Percentiles rank a stretch among this genome's conserved stretches.
Conservation (phyloP, 2,329 filamentous ascomycete genomes). For the Sporothrix brasiliensis region DNA sequence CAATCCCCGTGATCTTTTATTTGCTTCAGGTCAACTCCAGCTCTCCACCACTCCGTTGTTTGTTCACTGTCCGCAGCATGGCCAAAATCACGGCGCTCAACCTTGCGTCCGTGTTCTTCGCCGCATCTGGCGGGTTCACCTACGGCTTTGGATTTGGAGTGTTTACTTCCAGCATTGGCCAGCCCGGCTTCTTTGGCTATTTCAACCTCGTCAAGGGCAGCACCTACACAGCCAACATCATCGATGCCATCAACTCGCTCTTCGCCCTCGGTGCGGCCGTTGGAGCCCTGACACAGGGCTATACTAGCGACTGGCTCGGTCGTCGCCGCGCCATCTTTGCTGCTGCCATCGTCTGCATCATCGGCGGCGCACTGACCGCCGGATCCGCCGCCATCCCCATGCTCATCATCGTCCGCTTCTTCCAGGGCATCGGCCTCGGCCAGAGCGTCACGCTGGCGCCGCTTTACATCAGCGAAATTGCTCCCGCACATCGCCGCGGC, state of each 20-base stretch:
- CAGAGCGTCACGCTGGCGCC: constrained; percentile 31
- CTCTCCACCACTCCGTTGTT: no score
- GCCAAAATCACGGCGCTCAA: constrained; percentile 26
- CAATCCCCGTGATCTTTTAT: no score
- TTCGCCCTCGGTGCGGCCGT: constrained; percentile 32
- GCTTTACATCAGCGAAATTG: constrained; percentile 33
- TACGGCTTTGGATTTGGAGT: constrained; percentile 29
- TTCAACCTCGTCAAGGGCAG: constrained; percentile 30
- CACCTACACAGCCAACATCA: constrained; percentile 25
- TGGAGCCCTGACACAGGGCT: constrained; percentile 32
- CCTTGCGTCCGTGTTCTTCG: constrained; percentile 25
- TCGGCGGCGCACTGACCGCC: constrained; percentile 33
- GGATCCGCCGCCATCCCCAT: constrained; percentile 32
- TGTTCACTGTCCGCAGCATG: neutral
- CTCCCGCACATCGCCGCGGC: constrained; percentile 31
- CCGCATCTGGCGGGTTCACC: constrained; percentile 25
- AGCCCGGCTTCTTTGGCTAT: constrained; percentile 27
- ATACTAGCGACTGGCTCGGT: constrained; percentile 31
- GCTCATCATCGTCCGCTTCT: constrained; percentile 31
- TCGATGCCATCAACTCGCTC: constrained; percentile 32
- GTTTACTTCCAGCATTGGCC: constrained; percentile 28
- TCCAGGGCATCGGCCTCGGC: constrained; percentile 33
- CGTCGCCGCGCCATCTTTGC: constrained; percentile 32
- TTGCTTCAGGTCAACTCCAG: neutral
- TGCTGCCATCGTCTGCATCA: constrained; percentile 26